Evolutionary conservation across 257 asterid genomes (phyloP).

Genomic region (Paraleonurus japonicus): DNA sequence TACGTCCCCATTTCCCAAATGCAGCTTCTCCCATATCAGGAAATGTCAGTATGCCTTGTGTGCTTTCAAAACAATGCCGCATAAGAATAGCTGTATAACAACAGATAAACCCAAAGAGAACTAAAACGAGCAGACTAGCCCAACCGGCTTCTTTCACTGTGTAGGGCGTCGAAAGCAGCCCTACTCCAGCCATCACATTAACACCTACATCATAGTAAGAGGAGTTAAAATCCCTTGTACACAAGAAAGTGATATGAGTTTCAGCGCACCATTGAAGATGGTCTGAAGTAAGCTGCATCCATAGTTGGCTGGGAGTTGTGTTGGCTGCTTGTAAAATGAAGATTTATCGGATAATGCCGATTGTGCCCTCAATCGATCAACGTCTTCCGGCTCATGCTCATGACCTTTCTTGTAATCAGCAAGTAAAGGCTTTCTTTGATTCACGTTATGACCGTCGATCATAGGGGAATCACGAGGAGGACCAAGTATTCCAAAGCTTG

Average conservation of each 20-base stretch:
- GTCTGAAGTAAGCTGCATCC: slow-evolving; percentile 88
- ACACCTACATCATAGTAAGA: slow-evolving; percentile 39
- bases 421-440: slow-evolving; percentile 49
- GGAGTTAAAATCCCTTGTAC: neutral
- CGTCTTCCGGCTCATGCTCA: slow-evolving; percentile 16
- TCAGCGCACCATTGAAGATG: slow-evolving; percentile 65
- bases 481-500: slow-evolving; percentile 52
- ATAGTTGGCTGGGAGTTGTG: slow-evolving; percentile 53
- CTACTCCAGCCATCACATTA: slow-evolving; percentile 94
- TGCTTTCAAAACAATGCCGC: slow-evolving; percentile 76
- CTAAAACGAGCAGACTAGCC: slow-evolving; percentile 62
- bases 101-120: slow-evolving; percentile 69
- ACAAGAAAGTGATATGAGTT: neutral
- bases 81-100: slow-evolving; percentile 85
- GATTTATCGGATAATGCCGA: slow-evolving; percentile 40
- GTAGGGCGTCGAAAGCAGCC: slow-evolving; percentile 79
- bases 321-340: slow-evolving; percentile 39
- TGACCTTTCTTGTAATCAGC: slow-evolving; percentile 40
- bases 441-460: slow-evolving; percentile 30
- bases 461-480: slow-evolving; percentile 38
- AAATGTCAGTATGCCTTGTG: slow-evolving; percentile 62
- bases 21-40: slow-evolving; percentile 98
- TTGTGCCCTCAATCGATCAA: slow-evolving; percentile 21
- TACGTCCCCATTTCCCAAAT: slow-evolving; percentile 78
- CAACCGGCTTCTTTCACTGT: slow-evolving; percentile 80